Evolutionary conservation across 2,329 filamentous ascomycete species (phyloP).

Genomic region (Aspergillus pseudoglaucus): DNA sequence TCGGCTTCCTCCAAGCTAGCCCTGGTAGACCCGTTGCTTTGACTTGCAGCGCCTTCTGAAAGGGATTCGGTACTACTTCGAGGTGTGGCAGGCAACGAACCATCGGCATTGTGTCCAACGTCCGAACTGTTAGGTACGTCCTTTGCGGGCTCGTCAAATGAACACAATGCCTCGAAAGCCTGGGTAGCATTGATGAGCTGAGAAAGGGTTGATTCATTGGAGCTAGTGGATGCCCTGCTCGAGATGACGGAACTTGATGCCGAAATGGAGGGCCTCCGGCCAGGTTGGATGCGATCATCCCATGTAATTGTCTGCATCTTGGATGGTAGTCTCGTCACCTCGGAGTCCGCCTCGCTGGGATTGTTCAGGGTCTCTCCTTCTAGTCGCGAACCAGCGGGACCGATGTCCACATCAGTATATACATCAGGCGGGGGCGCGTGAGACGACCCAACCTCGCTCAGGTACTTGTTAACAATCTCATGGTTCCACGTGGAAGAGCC

Average conservation of each 20-base stretch:
- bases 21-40: too few relatives aligned
- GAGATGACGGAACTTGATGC: neutral
- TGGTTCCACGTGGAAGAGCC: slow-evolving; percentile 5
- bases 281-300: neutral
- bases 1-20: too few relatives aligned
- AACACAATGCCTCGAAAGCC: too few relatives aligned
- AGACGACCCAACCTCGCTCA: slow-evolving; percentile 2
- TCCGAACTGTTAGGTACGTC: too few relatives aligned
- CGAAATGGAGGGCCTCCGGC: neutral
- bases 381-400: neutral
- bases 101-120: too few relatives aligned
- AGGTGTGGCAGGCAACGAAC: too few relatives aligned
- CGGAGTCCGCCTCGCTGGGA: neutral
- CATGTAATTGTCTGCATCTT: neutral
- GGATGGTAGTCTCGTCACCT: neutral
- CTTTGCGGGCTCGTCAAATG: too few relatives aligned
- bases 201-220: neutral
- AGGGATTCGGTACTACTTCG: too few relatives aligned
- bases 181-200: too few relatives aligned
- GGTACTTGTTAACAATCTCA: slow-evolving; percentile 5
- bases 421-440: slow-evolving; percentile 1
- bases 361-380: neutral
- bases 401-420: neutral
- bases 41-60: too few relatives aligned
- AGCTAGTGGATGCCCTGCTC: neutral